Percentiles rank a stretch among this genome's conserved stretches.
These are phyloP conservation scores for Syzygium grande DNA, from an alignment of 345 rosid species.

Conservation along the genomic window DNA sequence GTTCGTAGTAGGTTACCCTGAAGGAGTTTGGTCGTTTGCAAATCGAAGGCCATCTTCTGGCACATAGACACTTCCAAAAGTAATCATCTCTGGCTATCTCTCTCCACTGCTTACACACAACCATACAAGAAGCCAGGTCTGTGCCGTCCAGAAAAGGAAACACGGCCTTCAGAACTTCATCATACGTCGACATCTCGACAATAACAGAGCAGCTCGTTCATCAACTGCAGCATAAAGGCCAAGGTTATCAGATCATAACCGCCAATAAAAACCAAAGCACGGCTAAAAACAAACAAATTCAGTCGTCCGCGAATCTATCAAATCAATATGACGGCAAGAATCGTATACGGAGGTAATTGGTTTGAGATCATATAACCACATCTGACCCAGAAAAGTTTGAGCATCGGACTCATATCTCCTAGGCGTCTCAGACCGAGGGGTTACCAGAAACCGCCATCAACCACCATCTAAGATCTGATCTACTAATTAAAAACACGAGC, in stretches of 20 bases:
- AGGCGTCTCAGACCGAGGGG: neutral
- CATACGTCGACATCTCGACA: conserved; percentile 36
- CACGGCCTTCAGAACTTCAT: conserved; percentile 75
- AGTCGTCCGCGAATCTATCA: neutral
- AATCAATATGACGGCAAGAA: too few relatives aligned
- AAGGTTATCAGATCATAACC: neutral
- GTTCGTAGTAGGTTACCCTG: conserved; percentile 52
- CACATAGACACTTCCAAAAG: conserved; percentile 86
- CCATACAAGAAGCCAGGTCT: conserved; percentile 79
- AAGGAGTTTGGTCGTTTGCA: conserved; percentile 68
- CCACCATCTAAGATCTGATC: neutral
- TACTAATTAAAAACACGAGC: neutral
- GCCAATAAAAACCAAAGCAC: neutral
- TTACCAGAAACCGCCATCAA: neutral
- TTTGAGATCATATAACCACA: too few relatives aligned
- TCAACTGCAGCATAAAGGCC: neutral
- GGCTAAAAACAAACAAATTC: neutral
- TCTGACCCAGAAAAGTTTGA: too few relatives aligned
- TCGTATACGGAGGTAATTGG: too few relatives aligned
- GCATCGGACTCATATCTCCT: neutral
- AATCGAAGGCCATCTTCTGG: conserved; percentile 87
- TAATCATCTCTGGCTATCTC: conserved; percentile 68
- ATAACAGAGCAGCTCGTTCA: neutral
- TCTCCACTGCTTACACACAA: conserved; percentile 81
- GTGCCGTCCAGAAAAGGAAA: conserved; percentile 67